A percentile compares a stretch with the other conserved stretches of the same genome.
Conservation (phyloP, 2,329 filamentous ascomycete genomes). For the Aspergillus tanneri region DNA sequence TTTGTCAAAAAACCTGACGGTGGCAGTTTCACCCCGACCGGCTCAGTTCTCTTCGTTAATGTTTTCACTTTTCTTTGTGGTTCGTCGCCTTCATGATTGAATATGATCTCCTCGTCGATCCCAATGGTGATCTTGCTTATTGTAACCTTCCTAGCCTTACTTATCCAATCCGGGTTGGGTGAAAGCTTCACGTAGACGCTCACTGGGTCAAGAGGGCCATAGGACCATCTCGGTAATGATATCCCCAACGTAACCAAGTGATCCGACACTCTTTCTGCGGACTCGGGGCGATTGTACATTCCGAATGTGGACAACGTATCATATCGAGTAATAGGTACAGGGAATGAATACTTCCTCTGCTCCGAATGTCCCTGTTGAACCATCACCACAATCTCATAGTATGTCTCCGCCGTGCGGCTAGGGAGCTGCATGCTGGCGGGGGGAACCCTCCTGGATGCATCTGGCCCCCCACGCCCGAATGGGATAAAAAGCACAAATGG, state of each 20-base stretch:
- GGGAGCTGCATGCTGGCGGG: constrained; percentile 88
- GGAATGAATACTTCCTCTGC: constrained; percentile 87
- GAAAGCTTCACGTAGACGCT: constrained; percentile 93
- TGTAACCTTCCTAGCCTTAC: constrained; percentile 85
- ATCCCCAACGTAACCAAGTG: constrained; percentile 90
- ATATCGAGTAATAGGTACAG: constrained; percentile 87
- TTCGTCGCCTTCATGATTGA: constrained; percentile 95
- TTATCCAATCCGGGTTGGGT: constrained; percentile 88
- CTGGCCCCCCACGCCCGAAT: constrained; percentile 85
- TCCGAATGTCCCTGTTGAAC: constrained; percentile 85
- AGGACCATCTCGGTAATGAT: constrained; percentile 91
- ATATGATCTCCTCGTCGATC: constrained; percentile 98
- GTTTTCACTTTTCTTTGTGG: constrained; percentile 86
- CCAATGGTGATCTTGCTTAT: constrained; percentile 91
- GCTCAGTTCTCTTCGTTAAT: constrained; percentile 78
- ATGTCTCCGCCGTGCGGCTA: constrained; percentile 93
- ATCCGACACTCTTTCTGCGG: constrained; percentile 79
- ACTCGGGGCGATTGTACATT: constrained; percentile 97
- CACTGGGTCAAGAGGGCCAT: constrained; percentile 90
- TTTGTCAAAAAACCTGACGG: constrained; percentile 93
- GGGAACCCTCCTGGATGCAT: constrained; percentile 84
- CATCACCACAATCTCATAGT: constrained; percentile 92
- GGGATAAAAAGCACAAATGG: constrained; percentile 98
- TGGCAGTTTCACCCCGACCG: constrained; percentile 78
- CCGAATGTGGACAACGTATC: constrained; percentile 97